A percentile compares a stretch with the other conserved stretches of the same genome.
Conservation (phyloP, 768 basidiomycete genomes). For the Amanita thiersii region DNA sequence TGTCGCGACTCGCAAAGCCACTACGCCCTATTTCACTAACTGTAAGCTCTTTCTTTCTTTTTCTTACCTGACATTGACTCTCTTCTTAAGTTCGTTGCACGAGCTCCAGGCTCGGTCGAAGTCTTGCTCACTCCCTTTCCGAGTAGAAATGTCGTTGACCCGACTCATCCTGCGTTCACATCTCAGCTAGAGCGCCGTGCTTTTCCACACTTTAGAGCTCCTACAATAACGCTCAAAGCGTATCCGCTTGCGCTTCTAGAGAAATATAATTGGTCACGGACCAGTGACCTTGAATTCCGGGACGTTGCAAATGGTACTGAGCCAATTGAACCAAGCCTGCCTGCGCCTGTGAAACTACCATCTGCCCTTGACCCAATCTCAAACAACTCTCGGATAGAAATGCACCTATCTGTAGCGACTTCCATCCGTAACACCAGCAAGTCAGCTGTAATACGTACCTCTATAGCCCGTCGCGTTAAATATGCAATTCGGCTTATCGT, state of each 20-base stretch:
- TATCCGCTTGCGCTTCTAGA: slow-evolving; percentile 8
- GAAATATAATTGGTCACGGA: not conserved
- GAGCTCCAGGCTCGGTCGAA: not conserved
- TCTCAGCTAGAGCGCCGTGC: not conserved
- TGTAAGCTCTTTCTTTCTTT: not conserved
- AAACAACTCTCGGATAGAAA: slow-evolving; percentile 4
- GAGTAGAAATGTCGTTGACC: slow-evolving; percentile 1
- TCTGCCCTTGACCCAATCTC: slow-evolving; percentile 1
- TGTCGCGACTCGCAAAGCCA: not conserved
- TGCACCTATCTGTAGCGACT: slow-evolving; percentile 14
- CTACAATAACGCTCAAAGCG: slow-evolving; percentile 2
- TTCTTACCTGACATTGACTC: not conserved
- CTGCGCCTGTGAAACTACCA: too few species aligned
- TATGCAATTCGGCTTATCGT: slow-evolving; percentile 31
- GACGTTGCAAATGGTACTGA: not conserved
- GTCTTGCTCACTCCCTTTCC: not conserved
- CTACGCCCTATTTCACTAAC: slow-evolving; percentile 3
- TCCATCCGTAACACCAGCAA: slow-evolving; percentile 27
- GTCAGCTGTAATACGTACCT: slow-evolving; percentile 21
- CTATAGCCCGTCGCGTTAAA: slow-evolving; percentile 27
- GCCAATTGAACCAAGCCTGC: not conserved
- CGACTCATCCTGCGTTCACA: slow-evolving; percentile 6
- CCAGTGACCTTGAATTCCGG: not conserved
- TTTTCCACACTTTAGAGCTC: slow-evolving; percentile 1
- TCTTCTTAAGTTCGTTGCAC: slow-evolving; percentile 2